Evolutionary conservation across 208 protist genomes (phyloP).

Genomic region (Balamuthia mandrillaris): DNA sequence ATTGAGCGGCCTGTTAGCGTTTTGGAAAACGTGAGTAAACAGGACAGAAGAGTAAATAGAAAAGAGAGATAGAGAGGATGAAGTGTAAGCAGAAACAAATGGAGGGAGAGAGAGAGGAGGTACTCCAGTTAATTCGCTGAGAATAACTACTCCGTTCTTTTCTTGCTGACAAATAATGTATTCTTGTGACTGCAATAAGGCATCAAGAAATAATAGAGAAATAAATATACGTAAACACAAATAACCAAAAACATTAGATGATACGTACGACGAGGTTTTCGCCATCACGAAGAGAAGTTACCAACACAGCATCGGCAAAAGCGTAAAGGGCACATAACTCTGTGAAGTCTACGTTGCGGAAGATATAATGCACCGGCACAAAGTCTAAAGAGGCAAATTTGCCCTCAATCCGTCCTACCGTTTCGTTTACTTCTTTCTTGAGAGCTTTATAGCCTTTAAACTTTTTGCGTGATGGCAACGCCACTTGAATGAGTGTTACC

Average conservation of each 20-base stretch:
- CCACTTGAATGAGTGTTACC: slow-evolving; percentile 13
- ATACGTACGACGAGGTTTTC: background rate
- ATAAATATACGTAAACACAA: background rate
- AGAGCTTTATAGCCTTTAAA: background rate
- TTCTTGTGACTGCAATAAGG: slow-evolving; percentile 31
- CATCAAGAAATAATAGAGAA: background rate
- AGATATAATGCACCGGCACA: slow-evolving; percentile 11
- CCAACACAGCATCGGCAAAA: background rate
- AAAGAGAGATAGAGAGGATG: background rate
- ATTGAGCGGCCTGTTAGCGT: background rate
- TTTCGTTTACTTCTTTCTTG: slow-evolving; percentile 28
- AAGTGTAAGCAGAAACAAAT: background rate
- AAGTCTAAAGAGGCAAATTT: background rate
- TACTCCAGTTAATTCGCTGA: slow-evolving; percentile 70
- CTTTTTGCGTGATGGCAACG: slow-evolving; percentile 1
- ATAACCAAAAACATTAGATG: background rate
- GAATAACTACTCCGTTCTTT: slow-evolving; percentile 60
- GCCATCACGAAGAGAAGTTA: background rate
- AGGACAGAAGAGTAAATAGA: background rate
- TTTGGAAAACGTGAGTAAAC: background rate
- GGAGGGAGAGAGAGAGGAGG: slow-evolving; percentile 41
- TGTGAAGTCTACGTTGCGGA: background rate
- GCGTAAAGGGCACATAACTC: slow-evolving; percentile 18
- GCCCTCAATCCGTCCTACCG: slow-evolving; percentile 5
- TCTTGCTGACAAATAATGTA: slow-evolving; percentile 49